A percentile compares a stretch with the other conserved stretches of the same genome.
Evolutionary conservation across 345 rosid genomes (phyloP).

Genomic region (Eucalyptus coolabah): DNA sequence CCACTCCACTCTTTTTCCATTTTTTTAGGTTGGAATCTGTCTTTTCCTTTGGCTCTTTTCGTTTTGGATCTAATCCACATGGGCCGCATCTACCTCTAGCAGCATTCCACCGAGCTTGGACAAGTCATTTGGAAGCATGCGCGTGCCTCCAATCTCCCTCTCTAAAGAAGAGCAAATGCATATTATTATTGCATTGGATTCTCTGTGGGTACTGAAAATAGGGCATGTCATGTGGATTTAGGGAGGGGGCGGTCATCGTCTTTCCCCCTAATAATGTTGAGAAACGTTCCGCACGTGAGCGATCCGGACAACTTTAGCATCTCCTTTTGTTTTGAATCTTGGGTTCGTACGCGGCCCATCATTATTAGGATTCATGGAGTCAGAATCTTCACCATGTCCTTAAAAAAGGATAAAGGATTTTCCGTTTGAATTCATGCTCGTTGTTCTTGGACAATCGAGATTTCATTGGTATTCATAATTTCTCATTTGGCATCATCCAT

Average conservation of each 20-base stretch:
- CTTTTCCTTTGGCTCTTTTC: background rate
- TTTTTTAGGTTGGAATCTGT: background rate
- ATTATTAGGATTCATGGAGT: background rate
- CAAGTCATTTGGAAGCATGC: background rate
- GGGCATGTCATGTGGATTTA: background rate
- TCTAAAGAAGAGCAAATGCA: background rate
- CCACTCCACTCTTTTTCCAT: background rate
- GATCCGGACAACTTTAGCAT: background rate
- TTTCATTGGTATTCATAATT: background rate
- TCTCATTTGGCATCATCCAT: background rate
- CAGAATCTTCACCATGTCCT: background rate
- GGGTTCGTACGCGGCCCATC: background rate
- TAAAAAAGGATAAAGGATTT: background rate
- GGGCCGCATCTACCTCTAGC: background rate
- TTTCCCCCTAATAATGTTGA: background rate
- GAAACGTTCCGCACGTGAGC: background rate
- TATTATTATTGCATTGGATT: background rate
- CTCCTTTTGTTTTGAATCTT: background rate
- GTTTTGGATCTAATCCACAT: background rate
- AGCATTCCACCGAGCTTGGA: background rate
- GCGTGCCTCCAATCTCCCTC: background rate
- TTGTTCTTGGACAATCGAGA: fast-evolving
- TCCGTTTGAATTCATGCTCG: background rate
- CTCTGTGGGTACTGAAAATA: background rate
- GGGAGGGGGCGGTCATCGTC: background rate